phyloP scores from a whole-genome alignment of 192 early-diverging fungal species.

The Coemansia sp. region DNA sequence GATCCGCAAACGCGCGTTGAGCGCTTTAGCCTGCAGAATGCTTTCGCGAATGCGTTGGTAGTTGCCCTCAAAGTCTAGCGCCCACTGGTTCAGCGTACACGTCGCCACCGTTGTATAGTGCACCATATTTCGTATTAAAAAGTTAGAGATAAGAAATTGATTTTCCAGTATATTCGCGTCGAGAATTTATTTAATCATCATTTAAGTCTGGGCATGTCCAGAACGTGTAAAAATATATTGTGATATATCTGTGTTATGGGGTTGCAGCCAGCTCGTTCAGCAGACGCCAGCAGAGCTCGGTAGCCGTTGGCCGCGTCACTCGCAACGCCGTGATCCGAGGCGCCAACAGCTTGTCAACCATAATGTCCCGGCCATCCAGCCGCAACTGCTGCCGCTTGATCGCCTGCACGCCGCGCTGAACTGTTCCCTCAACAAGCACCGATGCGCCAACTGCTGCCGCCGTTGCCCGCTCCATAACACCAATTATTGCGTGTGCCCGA shows the following conservation, averaged over 20 bases:
- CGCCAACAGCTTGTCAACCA: constrained; percentile 8
- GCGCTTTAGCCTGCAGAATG: constrained; percentile 77
- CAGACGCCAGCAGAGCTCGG: constrained; percentile 24
- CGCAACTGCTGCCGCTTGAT: constrained; percentile 30
- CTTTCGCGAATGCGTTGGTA: constrained; percentile 79
- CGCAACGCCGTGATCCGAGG: constrained; percentile 14
- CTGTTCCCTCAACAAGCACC: constrained; percentile 17
- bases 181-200: too few species aligned
- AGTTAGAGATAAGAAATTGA: too few species aligned
- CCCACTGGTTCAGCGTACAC: constrained; percentile 90
- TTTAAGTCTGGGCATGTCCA: too few species aligned
- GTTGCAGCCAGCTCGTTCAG: background rate
- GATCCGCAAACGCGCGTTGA: constrained; percentile 78
- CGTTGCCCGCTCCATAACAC: constrained; percentile 7
- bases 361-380: constrained; percentile 16
- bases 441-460: background rate
- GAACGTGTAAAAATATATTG: too few species aligned
- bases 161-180: too few species aligned
- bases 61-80: constrained; percentile 96
- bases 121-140: constrained; percentile 20
- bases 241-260: too few species aligned
- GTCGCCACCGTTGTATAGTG: constrained; percentile 73
- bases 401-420: background rate
- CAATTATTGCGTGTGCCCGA: background rate
- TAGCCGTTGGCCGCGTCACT: constrained; percentile 11